Conservation (phyloP, 331 rosid genomes). For the Malus hybrid region DNA sequence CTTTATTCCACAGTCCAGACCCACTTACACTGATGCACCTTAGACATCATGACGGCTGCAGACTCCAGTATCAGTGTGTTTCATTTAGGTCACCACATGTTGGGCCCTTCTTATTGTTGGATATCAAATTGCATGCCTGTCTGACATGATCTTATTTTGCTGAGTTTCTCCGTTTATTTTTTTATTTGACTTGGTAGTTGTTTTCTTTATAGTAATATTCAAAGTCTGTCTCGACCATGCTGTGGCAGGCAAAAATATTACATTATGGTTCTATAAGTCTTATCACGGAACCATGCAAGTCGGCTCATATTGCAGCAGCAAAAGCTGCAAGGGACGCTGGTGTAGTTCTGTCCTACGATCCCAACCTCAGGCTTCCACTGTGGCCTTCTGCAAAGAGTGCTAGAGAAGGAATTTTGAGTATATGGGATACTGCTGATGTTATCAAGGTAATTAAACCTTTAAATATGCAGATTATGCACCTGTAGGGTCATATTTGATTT, state of each 20-base stretch:
- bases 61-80: not conserved
- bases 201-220: slow-evolving; percentile 6
- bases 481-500: slow-evolving; percentile 6
- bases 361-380: slow-evolving; percentile 91
- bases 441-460: slow-evolving; percentile 51
- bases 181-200: not conserved
- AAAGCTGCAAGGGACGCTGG: slow-evolving; percentile 94
- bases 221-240: slow-evolving; percentile 1
- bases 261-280: slow-evolving; percentile 96
- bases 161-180: not conserved
- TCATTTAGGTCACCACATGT: not conserved
- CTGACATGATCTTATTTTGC: not conserved
- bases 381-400: slow-evolving; percentile 93
- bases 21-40: not conserved
- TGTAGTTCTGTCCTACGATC: slow-evolving; percentile 74
- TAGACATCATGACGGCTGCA: slow-evolving; percentile 1
- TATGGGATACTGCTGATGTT: slow-evolving; percentile 90
- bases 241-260: slow-evolving; percentile 77
- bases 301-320: slow-evolving; percentile 92
- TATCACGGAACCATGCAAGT: slow-evolving; percentile 92
- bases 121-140: not conserved
- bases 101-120: not conserved
- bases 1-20: not conserved
- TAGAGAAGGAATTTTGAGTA: slow-evolving; percentile 88
- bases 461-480: slow-evolving; percentile 7